Conservation (phyloP, 805 yeast genomes). For the Nakazawaea wickerhamii region DNA sequence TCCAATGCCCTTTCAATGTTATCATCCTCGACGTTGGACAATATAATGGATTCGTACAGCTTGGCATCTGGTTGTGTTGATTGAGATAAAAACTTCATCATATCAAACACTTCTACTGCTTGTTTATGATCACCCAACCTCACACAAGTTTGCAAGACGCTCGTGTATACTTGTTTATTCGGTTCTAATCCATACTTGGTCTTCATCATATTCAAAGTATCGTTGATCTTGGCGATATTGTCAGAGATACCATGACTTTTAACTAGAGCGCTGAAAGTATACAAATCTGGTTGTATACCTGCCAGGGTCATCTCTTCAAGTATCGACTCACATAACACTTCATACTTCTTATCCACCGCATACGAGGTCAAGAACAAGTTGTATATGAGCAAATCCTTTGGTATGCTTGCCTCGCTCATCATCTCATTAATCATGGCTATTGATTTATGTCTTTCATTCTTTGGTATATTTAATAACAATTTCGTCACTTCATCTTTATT, state of each 20-base stretch:
- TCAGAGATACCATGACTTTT: conserved; percentile 39
- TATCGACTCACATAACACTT: conserved; percentile 29
- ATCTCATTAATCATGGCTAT: conserved; percentile 34
- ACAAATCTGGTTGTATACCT: conserved; percentile 27
- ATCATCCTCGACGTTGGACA: conserved; percentile 54
- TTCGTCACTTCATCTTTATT: conserved; percentile 28
- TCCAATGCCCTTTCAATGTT: conserved; percentile 74
- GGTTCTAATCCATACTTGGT: conserved; percentile 32
- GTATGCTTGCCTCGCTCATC: conserved; percentile 29
- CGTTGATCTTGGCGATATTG: conserved; percentile 34
- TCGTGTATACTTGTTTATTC: conserved; percentile 42
- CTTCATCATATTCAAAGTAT: conserved; percentile 33
- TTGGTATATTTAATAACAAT: conserved; percentile 38
- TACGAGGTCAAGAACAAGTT: conserved; percentile 33
- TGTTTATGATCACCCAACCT: conserved; percentile 44
- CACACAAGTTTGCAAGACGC: conserved; percentile 57
- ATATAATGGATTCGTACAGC: conserved; percentile 69
- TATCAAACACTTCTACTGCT: conserved; percentile 71
- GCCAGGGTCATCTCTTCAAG: conserved; percentile 23
- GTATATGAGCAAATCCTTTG: conserved; percentile 27
- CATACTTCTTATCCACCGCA: conserved; percentile 18
- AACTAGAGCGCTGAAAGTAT: conserved; percentile 39
- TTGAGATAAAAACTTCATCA: conserved; percentile 74
- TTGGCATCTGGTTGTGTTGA: conserved; percentile 60
- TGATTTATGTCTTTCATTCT: conserved; percentile 25